Evolutionary conservation across 768 basidiomycete species (phyloP), one percentile per base, ranked within the genome.

Genomic region (Sistotremastrum suecicum): DNA sequence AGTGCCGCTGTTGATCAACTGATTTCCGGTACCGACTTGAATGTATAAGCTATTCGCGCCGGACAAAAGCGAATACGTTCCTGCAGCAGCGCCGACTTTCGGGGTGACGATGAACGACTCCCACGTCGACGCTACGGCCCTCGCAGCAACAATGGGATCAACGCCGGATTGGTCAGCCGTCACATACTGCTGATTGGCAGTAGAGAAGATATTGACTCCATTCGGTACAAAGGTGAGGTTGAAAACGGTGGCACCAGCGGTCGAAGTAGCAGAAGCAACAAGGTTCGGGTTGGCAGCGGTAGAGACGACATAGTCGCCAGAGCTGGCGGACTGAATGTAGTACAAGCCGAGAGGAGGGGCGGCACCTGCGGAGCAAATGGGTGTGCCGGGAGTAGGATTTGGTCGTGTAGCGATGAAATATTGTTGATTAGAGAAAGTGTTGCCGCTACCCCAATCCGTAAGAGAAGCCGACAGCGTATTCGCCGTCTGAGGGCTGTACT

Each of bases 351-450:
- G 43, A 11, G 63, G 63, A 45, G 63, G 63, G 1, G 52, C 43
- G 1, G 52, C 46, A 3, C 45, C 48, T 2, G 61, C 43, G n/a
- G 48, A 53, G 48, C 63, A 64, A 44, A 63, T 53, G 4, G 42
- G 20, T 29, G 12, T 12, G 7, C 60, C 58, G 34, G 50, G 50
- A 7, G 59, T 42, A 20, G 20, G 20, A 28, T 58, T 59, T 36
- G 56, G 48, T 36, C 63, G 60, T 37, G 63, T 64, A 38, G 62
- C 53, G 37, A 64, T 46, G 48, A 58, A 63, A 46, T 64, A 62
- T 9, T 60, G 38, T 28, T 61, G 58, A 44, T 59, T 60, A 40
- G 58, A 59, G 44, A 57, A 60, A 3, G 60, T 58, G 39, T 61
- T 64, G 5, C 62, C 62, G 3, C 55, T 51, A 11, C 63, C 63